Evolutionary conservation across 352 stramenopile genomes (phyloP), one percentile per base, ranked within the genome.

Genomic region (Phytopythium aichiense): DNA sequence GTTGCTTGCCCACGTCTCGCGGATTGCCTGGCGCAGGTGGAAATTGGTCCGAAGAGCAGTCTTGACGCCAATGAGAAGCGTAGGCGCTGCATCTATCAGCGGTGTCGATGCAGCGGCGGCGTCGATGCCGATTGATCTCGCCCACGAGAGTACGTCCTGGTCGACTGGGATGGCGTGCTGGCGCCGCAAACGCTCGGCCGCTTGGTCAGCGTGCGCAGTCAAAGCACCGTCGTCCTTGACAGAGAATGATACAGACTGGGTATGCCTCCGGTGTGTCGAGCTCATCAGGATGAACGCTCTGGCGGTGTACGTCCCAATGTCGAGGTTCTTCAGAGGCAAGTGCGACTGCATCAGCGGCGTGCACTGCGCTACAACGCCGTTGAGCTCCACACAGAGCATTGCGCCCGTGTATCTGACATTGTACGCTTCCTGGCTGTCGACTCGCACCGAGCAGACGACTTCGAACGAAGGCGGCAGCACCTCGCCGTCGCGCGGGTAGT

Each of bases 31-130:
- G 20, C 73, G 69, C 16, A 43, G 40, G 12, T 48, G n/a, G 20
- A 74, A 77, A 33, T 77, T 77, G 37, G 66, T 18, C 11, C 71
- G 13, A 13, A 81, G 58, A 11, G 61, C 69, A 0, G 73, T 76
- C 51, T 89, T 89, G 56, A 88, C 52, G 8, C 80, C 80, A 52
- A 87, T 75, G 13, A 87, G 28, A 0, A 89, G 52, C 12, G 60
- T 33, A 6, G 51, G 63, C 7, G 38, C 30, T 28, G 18, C 9
- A 20, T 18, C 57, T 43, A 20, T 6, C 4, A 15, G 7, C 1
- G 4, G 22, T 28, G 23, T 45, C 18, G 7, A 43, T 45, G 45
- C 35, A 16, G 35, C 3, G 7, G n/a, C 45, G 31, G 12, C 9
- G 20, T 57, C 15, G 25, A 42, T 45, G 18, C 16, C 13, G 2